Evolutionary conservation across 164 flowering plant genomes (phyloP).

Genomic region (Echeveria elegans): DNA sequence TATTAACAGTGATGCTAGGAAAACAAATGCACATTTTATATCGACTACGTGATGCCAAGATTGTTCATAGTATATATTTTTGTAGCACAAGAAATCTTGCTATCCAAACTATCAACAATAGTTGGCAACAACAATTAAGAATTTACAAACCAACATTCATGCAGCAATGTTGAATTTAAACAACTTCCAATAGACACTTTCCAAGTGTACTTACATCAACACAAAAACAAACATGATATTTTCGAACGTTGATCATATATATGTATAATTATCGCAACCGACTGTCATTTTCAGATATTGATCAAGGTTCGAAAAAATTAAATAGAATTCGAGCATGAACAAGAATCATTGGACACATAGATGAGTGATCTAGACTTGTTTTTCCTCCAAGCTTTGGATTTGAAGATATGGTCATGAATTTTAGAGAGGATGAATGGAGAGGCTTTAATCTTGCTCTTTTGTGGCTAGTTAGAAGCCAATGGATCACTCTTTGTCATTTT

Average conservation of each 20-base stretch:
- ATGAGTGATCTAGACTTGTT: not conserved
- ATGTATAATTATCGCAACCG: too few relatives aligned
- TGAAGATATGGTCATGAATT: not conserved
- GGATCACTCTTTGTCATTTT: not conserved
- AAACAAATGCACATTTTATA: too few relatives aligned
- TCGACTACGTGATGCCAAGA: too few relatives aligned
- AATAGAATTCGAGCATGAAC: too few relatives aligned
- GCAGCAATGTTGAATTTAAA: not conserved
- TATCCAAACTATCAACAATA: not conserved
- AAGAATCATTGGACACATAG: not conserved
- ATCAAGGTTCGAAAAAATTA: too few relatives aligned
- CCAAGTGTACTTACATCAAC: not conserved
- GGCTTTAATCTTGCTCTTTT: not conserved
- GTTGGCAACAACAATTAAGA: not conserved
- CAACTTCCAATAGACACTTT: not conserved
- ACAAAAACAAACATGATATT: too few relatives aligned
- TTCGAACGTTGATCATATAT: too few relatives aligned
- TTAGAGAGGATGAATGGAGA: not conserved
- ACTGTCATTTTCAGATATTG: not conserved
- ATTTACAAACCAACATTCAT: too few relatives aligned
- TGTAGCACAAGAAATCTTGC: not conserved
- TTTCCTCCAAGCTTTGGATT: too few relatives aligned
- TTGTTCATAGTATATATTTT: too few relatives aligned
- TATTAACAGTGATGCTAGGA: too few relatives aligned
- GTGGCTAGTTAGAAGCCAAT: conserved; percentile 1